A percentile compares a stretch with the other conserved stretches of the same genome.
These are phyloP conservation scores for Herpetospermum pedunculosum DNA, from an alignment of 306 rosid species.

Conservation along the genomic window DNA sequence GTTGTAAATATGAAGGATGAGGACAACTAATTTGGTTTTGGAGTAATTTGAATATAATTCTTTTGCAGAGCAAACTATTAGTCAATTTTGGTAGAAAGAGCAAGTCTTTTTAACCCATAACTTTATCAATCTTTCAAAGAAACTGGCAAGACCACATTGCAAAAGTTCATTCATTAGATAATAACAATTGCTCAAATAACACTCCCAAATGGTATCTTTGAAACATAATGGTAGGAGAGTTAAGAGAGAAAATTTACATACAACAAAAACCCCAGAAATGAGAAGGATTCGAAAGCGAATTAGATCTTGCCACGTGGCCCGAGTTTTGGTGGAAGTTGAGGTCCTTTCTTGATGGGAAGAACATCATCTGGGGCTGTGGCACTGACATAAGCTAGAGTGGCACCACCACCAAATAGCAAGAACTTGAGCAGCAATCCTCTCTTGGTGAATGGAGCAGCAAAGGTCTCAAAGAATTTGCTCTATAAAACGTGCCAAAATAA, in stretches of 20 bases:
- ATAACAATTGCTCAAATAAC: slow-evolving; percentile 16
- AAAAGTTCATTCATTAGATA: neutral
- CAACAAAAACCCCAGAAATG: neutral
- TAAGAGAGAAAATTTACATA: slow-evolving; percentile 21
- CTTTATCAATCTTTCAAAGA: neutral
- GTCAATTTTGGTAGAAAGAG: slow-evolving; percentile 10
- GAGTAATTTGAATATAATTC: slow-evolving; percentile 21
- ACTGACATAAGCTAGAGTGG: slow-evolving; percentile 70
- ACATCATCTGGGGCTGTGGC: slow-evolving; percentile 73
- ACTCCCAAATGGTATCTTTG: slow-evolving; percentile 23
- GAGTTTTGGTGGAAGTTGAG: slow-evolving; percentile 83
- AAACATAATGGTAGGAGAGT: slow-evolving; percentile 39
- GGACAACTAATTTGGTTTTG: slow-evolving; percentile 15
- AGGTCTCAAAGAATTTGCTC: slow-evolving; percentile 98
- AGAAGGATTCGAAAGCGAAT: slow-evolving; percentile 10
- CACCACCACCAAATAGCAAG: slow-evolving; percentile 82
- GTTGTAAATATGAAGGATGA: slow-evolving; percentile 44
- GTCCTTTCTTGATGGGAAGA: slow-evolving; percentile 92
- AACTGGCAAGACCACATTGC: neutral
- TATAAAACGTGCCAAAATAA: slow-evolving; percentile 9
- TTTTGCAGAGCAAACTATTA: neutral
- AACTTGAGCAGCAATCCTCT: slow-evolving; percentile 92
- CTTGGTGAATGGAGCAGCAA: slow-evolving; percentile 97
- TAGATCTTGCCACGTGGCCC: slow-evolving; percentile 98
- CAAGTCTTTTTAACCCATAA: slow-evolving; percentile 17